Conservation (phyloP, 345 rosid genomes). For the Eucalyptus urophylla region DNA sequence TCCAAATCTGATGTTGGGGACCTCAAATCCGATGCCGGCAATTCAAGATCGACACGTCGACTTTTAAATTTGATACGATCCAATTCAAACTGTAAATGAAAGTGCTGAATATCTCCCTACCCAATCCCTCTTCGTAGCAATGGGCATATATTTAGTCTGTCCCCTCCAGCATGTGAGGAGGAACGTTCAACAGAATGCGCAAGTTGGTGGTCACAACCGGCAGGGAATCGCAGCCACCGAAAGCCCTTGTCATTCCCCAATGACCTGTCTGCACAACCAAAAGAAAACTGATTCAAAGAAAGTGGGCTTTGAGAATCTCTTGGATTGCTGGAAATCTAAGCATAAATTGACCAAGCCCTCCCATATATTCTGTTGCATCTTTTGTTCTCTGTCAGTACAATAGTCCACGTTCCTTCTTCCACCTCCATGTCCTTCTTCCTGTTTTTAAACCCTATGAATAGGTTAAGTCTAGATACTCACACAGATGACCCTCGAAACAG, state of each 20-base stretch:
- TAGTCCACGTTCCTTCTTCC: neutral
- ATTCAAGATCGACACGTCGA: neutral
- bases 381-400: neutral
- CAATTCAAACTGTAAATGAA: neutral
- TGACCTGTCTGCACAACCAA: neutral
- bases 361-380: neutral
- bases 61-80: neutral
- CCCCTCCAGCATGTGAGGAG: neutral
- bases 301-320: neutral
- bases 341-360: neutral
- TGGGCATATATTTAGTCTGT: neutral
- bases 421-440: neutral
- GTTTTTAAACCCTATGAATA: neutral
- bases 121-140: neutral
- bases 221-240: neutral
- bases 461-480: neutral
- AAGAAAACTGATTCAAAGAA: neutral
- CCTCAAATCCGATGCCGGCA: neutral
- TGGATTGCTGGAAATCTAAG: neutral
- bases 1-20: neutral
- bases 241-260: neutral
- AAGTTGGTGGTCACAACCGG: conserved; percentile 1
- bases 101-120: neutral
- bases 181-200: neutral
- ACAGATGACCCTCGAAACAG: neutral